Evolutionary conservation across 139 green algal species (phyloP), one percentile per base, ranked within the genome.

Genomic region (Tetradesmus lagerheimii): DNA sequence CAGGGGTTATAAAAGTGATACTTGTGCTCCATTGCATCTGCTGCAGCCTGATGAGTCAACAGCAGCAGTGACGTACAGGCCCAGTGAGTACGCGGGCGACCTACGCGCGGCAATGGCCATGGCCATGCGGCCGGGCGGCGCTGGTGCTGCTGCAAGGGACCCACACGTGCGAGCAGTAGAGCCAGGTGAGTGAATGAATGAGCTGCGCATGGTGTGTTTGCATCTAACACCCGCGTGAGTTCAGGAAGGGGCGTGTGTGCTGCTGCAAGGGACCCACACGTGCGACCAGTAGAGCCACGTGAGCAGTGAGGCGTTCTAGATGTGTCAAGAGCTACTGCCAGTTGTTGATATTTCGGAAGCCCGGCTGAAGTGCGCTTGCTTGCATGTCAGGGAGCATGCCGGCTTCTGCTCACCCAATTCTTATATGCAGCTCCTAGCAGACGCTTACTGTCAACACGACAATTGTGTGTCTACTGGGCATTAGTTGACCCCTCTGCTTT

Each of bases 201-300:
- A n/a, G n/a, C n/a, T n/a, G n/a, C n/a, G n/a, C n/a, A n/a, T n/a
- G n/a, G n/a, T n/a, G n/a, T n/a, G n/a, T n/a, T n/a, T n/a, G n/a
- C n/a, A n/a, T n/a, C n/a, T n/a, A n/a, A n/a, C n/a, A n/a, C n/a
- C n/a, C n/a, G n/a, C n/a, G n/a, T n/a, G n/a, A n/a, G n/a, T n/a
- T n/a, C n/a, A n/a, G n/a, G n/a, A n/a, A n/a, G n/a, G n/a, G n/a
- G n/a, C n/a, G n/a, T n/a, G n/a, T n/a, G 84, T 6, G 86, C 89
- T 16, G 92, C 85, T 11, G 88, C 89, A 0, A 89, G 78, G 0
- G 95, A 95, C 76, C 75, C 95, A 0, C 90, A 85, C 0, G 91
- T 96, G 6, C 93, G 97, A 1, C 80, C 91, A 11, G 91, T 98
- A 1, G 97, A 98, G 94, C 89, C 94, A 83, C 94, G 85, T 88